Conservation (phyloP, 495 filamentous ascomycete species). For the Annulohypoxylon maeteangense region DNA sequence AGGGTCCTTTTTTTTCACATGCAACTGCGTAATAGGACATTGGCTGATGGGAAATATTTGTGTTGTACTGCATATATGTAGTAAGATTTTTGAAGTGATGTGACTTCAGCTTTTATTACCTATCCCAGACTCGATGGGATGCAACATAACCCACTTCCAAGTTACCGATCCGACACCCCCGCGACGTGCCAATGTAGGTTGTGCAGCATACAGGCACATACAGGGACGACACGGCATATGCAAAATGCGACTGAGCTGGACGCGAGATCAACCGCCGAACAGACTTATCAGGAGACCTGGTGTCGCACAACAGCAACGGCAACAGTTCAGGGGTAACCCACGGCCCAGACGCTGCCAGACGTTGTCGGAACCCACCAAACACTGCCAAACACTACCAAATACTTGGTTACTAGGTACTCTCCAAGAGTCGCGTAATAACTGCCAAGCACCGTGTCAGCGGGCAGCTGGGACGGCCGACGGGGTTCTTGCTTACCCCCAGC, state of each 20-base stretch:
- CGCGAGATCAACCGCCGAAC: constrained; percentile 37
- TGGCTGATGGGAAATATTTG: constrained; percentile 21
- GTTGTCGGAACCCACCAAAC: too few species aligned
- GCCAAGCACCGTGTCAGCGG: constrained; percentile 40
- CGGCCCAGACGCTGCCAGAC: background rate
- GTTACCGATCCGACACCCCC: constrained; percentile 44
- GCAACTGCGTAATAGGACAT: constrained; percentile 38
- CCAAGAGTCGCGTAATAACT: constrained; percentile 26
- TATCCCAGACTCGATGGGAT: constrained; percentile 40
- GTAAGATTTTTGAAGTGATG: constrained; percentile 42
- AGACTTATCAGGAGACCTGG: constrained; percentile 37
- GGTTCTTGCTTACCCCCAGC: constrained; percentile 15
- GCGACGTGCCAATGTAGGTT: constrained; percentile 31
- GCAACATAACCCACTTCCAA: constrained; percentile 35
- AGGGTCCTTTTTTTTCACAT: constrained; percentile 40
- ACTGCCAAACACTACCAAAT: background rate
- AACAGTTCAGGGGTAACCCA: constrained; percentile 28
- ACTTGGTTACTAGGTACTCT: constrained; percentile 1
- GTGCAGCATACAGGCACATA: constrained; percentile 34
- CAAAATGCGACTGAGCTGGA: constrained; percentile 39
- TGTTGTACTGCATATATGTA: constrained; percentile 43
- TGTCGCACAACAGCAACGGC: constrained; percentile 37
- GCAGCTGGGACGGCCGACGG: constrained; percentile 15
- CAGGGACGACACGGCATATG: constrained; percentile 42
- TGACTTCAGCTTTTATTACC: constrained; percentile 33